A percentile compares a stretch with the other conserved stretches of the same genome.
Conservation (phyloP, 352 stramenopile genomes). For the Globisporangium solare region DNA sequence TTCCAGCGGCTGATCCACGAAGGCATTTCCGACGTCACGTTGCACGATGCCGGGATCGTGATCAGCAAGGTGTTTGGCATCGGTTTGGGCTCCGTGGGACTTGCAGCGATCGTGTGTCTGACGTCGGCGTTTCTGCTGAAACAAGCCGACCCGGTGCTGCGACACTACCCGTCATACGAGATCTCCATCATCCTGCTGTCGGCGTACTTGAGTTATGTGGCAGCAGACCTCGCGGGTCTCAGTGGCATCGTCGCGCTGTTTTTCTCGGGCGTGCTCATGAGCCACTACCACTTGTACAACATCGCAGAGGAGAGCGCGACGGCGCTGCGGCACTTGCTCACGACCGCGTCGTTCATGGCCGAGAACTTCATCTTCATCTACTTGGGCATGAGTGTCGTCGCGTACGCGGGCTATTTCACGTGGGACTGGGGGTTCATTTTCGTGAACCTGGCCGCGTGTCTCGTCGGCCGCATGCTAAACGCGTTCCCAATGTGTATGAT, state of each 20-base stretch:
- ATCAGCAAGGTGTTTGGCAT: constrained; percentile 82
- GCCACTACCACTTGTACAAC: constrained; percentile 84
- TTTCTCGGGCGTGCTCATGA: constrained; percentile 89
- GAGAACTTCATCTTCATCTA: constrained; percentile 90
- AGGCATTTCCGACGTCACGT: constrained; percentile 58
- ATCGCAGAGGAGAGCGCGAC: constrained; percentile 75
- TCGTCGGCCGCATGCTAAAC: constrained; percentile 66
- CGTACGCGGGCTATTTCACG: constrained; percentile 70
- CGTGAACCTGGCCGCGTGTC: constrained; percentile 58
- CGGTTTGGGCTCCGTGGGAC: constrained; percentile 68
- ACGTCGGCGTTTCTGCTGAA: constrained; percentile 81
- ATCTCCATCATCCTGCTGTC: constrained; percentile 85
- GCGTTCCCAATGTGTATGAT: constrained; percentile 77
- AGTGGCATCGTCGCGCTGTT: constrained; percentile 94
- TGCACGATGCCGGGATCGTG: constrained; percentile 70
- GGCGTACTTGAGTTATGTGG: constrained; percentile 80
- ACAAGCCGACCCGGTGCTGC: constrained; percentile 62
- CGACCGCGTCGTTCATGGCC: constrained; percentile 76
- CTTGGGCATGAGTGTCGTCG: constrained; percentile 80
- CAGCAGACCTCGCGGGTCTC: constrained; percentile 65
- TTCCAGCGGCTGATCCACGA: constrained; percentile 83
- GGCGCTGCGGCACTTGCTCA: constrained; percentile 69
- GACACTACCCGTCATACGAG: constrained; percentile 80
- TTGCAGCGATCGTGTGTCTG: constrained; percentile 68
- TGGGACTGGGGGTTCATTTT: constrained; percentile 86